Conservation (phyloP, 1,284 basidiomycete species). For the Cutaneotrichosporon sp. region DNA sequence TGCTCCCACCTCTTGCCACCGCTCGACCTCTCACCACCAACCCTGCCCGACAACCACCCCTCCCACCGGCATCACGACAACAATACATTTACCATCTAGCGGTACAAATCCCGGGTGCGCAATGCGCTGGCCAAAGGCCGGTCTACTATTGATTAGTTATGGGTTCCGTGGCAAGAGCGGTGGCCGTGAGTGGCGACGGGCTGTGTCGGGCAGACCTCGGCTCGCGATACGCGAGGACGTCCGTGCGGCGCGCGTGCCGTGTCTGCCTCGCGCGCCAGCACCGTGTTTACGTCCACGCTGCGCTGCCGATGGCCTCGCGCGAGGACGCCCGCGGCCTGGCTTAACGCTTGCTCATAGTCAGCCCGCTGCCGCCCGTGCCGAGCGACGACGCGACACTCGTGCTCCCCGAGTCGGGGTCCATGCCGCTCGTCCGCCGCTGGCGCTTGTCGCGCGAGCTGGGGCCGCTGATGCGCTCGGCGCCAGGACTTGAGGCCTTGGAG, state of each 20-base stretch:
- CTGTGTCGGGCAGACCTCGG: background rate
- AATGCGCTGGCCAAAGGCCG: background rate
- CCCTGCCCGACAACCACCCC: too few relatives aligned
- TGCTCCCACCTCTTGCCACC: too few relatives aligned
- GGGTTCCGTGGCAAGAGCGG: background rate
- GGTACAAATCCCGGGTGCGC: background rate
- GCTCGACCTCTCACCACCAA: too few relatives aligned
- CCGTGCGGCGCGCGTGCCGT: background rate
- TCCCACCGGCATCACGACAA: background rate
- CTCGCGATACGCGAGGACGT: background rate
- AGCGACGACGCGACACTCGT: slow-evolving; percentile 13
- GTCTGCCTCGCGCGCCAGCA: too few relatives aligned
- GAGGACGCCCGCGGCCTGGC: background rate
- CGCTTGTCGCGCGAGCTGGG: slow-evolving; percentile 15
- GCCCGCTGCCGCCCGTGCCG: slow-evolving; percentile 12
- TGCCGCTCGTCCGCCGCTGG: slow-evolving; percentile 22
- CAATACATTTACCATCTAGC: background rate
- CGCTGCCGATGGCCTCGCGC: too few relatives aligned
- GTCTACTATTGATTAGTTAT: background rate
- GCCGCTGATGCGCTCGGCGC: background rate
- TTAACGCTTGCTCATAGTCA: slow-evolving; percentile 16
- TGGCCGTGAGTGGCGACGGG: background rate
- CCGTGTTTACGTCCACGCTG: too few relatives aligned
- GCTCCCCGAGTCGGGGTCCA: slow-evolving; percentile 12
- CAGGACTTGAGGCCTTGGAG: slow-evolving; percentile 20